These are phyloP conservation scores for Handroanthus guayacan DNA, from an alignment of 257 asterid species.

Conservation along the genomic window DNA sequence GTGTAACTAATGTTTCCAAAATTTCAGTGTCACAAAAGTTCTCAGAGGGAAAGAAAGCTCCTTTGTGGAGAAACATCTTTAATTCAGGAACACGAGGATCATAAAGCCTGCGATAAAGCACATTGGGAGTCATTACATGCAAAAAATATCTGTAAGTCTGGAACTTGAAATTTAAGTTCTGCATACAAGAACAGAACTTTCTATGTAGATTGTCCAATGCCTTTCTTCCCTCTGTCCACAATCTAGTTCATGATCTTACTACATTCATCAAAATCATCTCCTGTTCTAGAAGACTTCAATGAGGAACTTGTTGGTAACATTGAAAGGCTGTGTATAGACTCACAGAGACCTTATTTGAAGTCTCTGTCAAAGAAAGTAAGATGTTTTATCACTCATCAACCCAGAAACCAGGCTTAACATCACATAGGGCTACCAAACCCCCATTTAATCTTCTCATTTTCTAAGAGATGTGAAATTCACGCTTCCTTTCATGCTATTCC, in stretches of 20 bases:
- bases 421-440: slow-evolving; percentile 18
- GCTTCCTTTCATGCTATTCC: slow-evolving; percentile 10
- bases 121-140: slow-evolving; percentile 32
- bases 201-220: slow-evolving; percentile 5
- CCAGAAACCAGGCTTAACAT: slow-evolving; percentile 28
- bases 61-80: slow-evolving; percentile 64
- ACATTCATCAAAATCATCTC: slow-evolving; percentile 21
- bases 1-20: slow-evolving; percentile 71
- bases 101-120: slow-evolving; percentile 73
- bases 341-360: background rate
- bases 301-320: background rate
- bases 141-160: slow-evolving; percentile 3
- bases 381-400: slow-evolving; percentile 5
- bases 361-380: background rate
- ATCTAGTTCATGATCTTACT: slow-evolving; percentile 20
- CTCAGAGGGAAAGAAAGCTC: slow-evolving; percentile 82
- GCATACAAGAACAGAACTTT: slow-evolving; percentile 12
- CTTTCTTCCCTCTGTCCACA: slow-evolving; percentile 9
- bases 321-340: background rate
- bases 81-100: slow-evolving; percentile 88
- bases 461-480: slow-evolving; percentile 17
- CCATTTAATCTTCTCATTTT: slow-evolving; percentile 21
- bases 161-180: slow-evolving; percentile 5
- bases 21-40: slow-evolving; percentile 70
- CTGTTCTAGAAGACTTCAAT: slow-evolving; percentile 19